Evolutionary conservation across 2,329 filamentous ascomycete genomes (phyloP).

Genomic region (Falciphora oryzae): DNA sequence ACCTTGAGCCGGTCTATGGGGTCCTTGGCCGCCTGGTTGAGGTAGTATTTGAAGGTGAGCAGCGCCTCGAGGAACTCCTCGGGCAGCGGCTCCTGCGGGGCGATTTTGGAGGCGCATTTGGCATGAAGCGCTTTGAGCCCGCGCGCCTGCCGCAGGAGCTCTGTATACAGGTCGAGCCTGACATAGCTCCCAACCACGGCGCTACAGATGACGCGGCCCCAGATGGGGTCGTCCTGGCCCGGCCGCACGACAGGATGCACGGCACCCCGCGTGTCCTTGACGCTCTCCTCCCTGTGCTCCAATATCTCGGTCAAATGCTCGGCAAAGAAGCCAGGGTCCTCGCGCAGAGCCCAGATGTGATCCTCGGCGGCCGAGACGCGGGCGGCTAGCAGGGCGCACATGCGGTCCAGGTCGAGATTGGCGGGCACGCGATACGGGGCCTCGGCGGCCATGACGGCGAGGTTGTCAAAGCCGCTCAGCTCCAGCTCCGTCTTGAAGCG

Average conservation of each 20-base stretch:
- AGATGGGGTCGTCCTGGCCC: slow-evolving; percentile 23
- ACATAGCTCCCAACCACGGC: slow-evolving; percentile 28
- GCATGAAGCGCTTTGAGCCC: slow-evolving; percentile 23
- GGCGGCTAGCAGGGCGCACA: slow-evolving; percentile 39
- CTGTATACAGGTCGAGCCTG: slow-evolving; percentile 31
- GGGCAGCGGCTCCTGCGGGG: slow-evolving; percentile 29
- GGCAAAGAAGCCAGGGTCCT: slow-evolving; percentile 53
- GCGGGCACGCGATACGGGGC: slow-evolving; percentile 47
- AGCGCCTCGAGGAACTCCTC: slow-evolving; percentile 32
- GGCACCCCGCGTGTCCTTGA: slow-evolving; percentile 33
- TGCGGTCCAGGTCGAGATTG: slow-evolving; percentile 36
- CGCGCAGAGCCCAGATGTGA: slow-evolving; percentile 48
- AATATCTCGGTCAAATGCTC: slow-evolving; percentile 33
- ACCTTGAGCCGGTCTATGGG: slow-evolving; percentile 22
- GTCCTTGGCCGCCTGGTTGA: slow-evolving; percentile 27
- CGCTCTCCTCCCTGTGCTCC: slow-evolving; percentile 40
- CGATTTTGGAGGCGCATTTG: slow-evolving; percentile 27
- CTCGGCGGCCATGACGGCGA: slow-evolving; percentile 38
- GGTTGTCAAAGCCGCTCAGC: slow-evolving; percentile 27
- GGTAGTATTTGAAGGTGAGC: slow-evolving; percentile 32
- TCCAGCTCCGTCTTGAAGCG: slow-evolving; percentile 23
- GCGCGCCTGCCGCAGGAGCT: slow-evolving; percentile 28
- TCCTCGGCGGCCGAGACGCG: slow-evolving; percentile 40
- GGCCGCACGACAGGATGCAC: slow-evolving; percentile 21
- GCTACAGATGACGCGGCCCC: slow-evolving; percentile 32